Evolutionary conservation across 2,329 filamentous ascomycete species (phyloP), one percentile per base, ranked within the genome.

Genomic region (Pyrenochaeta sp.): DNA sequence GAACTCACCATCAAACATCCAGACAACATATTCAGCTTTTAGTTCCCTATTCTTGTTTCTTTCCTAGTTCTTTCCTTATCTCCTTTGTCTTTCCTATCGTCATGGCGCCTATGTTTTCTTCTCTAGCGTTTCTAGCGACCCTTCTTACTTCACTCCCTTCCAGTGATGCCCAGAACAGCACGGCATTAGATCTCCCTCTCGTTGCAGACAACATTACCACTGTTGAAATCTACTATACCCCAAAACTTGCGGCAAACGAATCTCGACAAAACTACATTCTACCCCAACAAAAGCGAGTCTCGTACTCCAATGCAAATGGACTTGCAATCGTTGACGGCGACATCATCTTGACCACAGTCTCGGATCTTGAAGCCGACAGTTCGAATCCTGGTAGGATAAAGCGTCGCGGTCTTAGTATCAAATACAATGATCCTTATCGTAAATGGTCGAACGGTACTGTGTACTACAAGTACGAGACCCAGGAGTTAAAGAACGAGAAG

Each of bases 241-340:
- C 27, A 14, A 23, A 34, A 7, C 31, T 20, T 15, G 18, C 32
- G 8, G 21, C 26, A 10, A 44, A 44, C 26, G 21, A 26, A n/a
- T 20, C 26, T 10, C 14, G 26, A 7, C 18, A 22, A 17, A 29
- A n/a, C n/a, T 26, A 37, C 8, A 26, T 22, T 20, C 3, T 11
- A 20, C 30, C 30, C 13, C 30, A 19, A 9, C 30, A 34, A 20
- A 32, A 35, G 8, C 35, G 13, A n/a, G 24, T 50, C 21, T 45
- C 46, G 7, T 50, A 45, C 26, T 45, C 30, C 13, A 23, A 39
- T 9, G 36, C 32, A 14, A 40, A 50, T 15, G 46, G 46, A 15
- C 27, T 46, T 17, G 42, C 47, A n/a, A 36, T 51, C 18, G 34
- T 51, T 24, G 38, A 51, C 18, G 47, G 47, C 23, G 47, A 51